A percentile compares a stretch with the other conserved stretches of the same genome.
Conservation (phyloP, 1,284 basidiomycete genomes). For the Cryptococcus sp. region DNA sequence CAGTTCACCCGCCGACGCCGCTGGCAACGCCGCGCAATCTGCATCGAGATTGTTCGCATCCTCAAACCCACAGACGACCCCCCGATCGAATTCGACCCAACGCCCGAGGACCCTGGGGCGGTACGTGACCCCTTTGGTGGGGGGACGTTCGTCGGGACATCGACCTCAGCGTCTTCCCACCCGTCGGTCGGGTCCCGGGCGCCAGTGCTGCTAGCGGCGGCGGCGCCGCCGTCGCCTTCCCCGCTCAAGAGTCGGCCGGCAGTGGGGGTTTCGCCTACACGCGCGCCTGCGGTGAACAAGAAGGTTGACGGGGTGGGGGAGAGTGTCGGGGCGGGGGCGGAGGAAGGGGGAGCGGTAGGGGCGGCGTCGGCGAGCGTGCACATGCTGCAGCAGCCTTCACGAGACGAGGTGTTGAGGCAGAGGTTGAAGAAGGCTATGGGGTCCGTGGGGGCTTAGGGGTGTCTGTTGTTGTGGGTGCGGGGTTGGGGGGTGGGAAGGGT, state of each 20-base stretch:
- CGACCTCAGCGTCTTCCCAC: too few relatives aligned
- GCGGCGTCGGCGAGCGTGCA: not conserved
- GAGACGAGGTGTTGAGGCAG: slow-evolving; percentile 46
- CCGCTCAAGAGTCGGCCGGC: slow-evolving; percentile 9
- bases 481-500: too few relatives aligned
- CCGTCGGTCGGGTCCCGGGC: not conserved
- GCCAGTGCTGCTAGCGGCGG: not conserved
- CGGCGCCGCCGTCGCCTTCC: slow-evolving; percentile 1
- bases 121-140: too few relatives aligned
- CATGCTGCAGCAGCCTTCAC: slow-evolving; percentile 14
- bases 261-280: slow-evolving; percentile 6
- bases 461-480: too few relatives aligned
- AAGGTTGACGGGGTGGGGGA: not conserved
- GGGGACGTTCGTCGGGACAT: not conserved
- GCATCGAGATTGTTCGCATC: slow-evolving; percentile 65
- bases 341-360: not conserved
- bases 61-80: slow-evolving; percentile 23
- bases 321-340: not conserved
- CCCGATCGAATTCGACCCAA: not conserved
- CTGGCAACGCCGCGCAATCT: slow-evolving; percentile 77
- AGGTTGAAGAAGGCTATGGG: slow-evolving; percentile 51
- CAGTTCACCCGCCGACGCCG: slow-evolving; percentile 77
- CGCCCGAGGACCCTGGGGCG: too few relatives aligned
- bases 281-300: not conserved
- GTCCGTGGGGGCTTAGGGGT: slow-evolving; percentile 36